These are phyloP conservation scores for Physcia stellaris DNA, from an alignment of 495 filamentous ascomycete genomes.

Conservation along the genomic window DNA sequence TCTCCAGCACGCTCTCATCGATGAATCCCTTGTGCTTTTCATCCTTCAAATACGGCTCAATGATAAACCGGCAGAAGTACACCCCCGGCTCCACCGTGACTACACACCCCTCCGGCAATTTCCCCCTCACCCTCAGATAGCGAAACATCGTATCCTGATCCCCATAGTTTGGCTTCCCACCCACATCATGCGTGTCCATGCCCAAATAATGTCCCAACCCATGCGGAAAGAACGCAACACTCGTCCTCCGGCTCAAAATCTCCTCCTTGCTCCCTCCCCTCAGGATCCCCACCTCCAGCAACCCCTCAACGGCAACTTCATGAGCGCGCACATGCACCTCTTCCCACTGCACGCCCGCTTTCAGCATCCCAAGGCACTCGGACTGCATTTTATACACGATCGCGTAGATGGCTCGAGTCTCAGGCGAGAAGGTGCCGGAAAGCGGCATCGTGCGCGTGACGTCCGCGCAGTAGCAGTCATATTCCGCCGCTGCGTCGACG, in stretches of 20 bases:
- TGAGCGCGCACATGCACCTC: constrained; percentile 59
- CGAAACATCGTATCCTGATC: constrained; percentile 59
- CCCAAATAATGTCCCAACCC: constrained; percentile 83
- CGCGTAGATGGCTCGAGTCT: constrained; percentile 56
- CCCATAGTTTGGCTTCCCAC: constrained; percentile 50
- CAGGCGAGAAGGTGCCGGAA: constrained; percentile 37
- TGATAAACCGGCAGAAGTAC: constrained; percentile 88
- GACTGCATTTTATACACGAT: constrained; percentile 75
- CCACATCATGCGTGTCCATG: constrained; percentile 79
- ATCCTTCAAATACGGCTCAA: constrained; percentile 60
- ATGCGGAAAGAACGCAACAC: constrained; percentile 78
- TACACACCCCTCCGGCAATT: constrained; percentile 56
- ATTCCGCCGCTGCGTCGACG: constrained; percentile 78
- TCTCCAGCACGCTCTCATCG: constrained; percentile 52
- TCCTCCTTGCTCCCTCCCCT: constrained; percentile 39
- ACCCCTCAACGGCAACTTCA: constrained; percentile 52
- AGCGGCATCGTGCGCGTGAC: constrained; percentile 81
- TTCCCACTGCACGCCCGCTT: constrained; percentile 50
- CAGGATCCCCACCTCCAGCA: constrained; percentile 57
- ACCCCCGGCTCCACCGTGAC: constrained; percentile 84
- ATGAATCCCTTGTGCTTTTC: constrained; percentile 54
- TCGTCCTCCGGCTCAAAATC: constrained; percentile 52
- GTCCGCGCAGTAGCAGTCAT: constrained; percentile 77
- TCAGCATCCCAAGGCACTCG: constrained; percentile 53
- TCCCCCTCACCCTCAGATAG: constrained; percentile 59